Base-by-base conservation (phyloP, 768 basidiomycete species). In the Leccinum imitatum region DNA sequence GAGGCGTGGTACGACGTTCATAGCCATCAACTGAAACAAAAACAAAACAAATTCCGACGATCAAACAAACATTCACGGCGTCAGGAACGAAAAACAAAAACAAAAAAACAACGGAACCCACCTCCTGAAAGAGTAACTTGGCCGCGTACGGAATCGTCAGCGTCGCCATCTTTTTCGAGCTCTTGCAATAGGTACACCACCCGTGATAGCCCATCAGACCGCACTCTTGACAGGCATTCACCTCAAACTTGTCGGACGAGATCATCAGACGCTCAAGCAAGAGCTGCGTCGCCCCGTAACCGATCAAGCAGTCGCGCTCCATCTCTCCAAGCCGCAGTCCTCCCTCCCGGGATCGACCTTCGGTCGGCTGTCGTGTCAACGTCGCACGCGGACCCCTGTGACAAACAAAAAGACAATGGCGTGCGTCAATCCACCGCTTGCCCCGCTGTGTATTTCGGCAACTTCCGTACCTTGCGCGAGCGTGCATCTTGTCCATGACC, bases 401-500 rank as follows among this genome's bases (percentile, higher is more conserved):
- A 11, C 44, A 46, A 46, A 39, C 15, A 39, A 17, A 44, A 44
- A 44, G n/a, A 44, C 3, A 30, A 30, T n/a, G 25, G 23, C 31
- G n/a, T 63, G 54, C 59, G 65, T 62, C 47, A 62, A 30, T 31
- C 27, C 35, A 25, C 8, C 19, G 25, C 14, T 23, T 46, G 5
- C 44, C 39, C 46, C 53, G 55, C 30, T 46, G 0, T 56, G 60
- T 64, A 11, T 56, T 54, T 65, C 63, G 59, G 55, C 50, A 54
- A 33, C 44, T 25, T 27, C 39, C 81, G 67, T 73, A 89, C 93
- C 93, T 89, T 54, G 97, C 95, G 59, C 97, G 89, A 65, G 97
- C 97, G 68, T 99, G 97, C 97, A 99, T 99, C 81, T 99, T 99
- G 82, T 99, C 97, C 89, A 98, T 91, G 54, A 98, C 96, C 96